A percentile compares a stretch with the other conserved stretches of the same genome.
phyloP scores from a whole-genome alignment of 2,329 filamentous ascomycete genomes.

The Alternaria angustiovoidea region DNA sequence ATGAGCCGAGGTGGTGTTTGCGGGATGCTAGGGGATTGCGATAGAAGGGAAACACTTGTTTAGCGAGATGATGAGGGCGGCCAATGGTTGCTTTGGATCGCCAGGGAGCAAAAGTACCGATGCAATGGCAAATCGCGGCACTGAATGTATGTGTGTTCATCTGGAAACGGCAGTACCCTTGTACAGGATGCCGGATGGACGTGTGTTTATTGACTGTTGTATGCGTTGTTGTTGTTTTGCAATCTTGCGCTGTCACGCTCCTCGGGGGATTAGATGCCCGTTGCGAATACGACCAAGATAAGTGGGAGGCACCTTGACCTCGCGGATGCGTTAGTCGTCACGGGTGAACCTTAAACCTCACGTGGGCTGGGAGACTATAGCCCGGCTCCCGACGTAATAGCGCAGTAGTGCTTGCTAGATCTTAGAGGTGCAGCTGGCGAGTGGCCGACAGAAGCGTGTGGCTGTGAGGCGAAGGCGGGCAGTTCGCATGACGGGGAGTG shows the following conservation, averaged over 20 bases:
- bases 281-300: not conserved
- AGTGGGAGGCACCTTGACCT: not conserved
- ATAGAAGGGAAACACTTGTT: not conserved
- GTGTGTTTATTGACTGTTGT: not conserved
- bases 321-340: not conserved
- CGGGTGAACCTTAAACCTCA: conserved; percentile 4
- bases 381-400: conserved; percentile 10
- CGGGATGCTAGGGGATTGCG: conserved; percentile 8
- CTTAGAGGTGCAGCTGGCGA: not conserved
- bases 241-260: not conserved
- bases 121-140: conserved; percentile 3
- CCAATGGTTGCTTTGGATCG: conserved; percentile 11
- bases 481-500: not conserved
- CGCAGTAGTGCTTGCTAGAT: conserved; percentile 6
- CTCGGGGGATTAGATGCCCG: not conserved
- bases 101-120: conserved; percentile 5
- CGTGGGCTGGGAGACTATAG: conserved; percentile 3
- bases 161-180: conserved; percentile 4
- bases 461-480: not conserved
- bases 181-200: not conserved
- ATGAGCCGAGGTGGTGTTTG: conserved; percentile 13
- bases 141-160: not conserved
- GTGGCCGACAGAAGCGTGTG: not conserved
- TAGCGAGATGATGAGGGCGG: conserved; percentile 9
- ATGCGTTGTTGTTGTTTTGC: conserved; percentile 1